These are phyloP conservation scores for Fomitiporia mediterranea DNA, from an alignment of 1,284 basidiomycete species.

Conservation along the genomic window DNA sequence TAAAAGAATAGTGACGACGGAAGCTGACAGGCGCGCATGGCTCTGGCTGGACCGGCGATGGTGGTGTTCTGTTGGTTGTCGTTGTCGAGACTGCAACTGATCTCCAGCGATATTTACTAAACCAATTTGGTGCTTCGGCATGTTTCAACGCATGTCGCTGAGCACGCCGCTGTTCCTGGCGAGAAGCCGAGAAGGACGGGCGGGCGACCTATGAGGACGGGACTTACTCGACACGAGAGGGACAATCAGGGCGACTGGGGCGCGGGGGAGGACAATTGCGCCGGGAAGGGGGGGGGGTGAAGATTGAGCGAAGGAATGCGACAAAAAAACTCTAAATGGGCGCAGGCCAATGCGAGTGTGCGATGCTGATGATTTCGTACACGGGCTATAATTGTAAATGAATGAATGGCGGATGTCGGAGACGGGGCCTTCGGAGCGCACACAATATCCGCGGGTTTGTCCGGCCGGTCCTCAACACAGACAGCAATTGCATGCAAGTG, in stretches of 20 bases:
- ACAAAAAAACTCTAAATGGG: not conserved
- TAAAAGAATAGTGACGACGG: not conserved
- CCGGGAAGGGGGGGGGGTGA: not conserved
- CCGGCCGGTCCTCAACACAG: not conserved
- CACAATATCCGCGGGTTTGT: not conserved
- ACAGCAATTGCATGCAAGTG: no score
- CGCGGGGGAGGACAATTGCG: not conserved
- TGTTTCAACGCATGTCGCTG: not conserved
- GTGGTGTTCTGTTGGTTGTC: conserved; percentile 2
- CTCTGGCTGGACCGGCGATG: not conserved
- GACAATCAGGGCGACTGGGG: not conserved
- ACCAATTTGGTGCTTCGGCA: not conserved
- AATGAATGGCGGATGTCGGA: no score
- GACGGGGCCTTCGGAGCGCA: not conserved
- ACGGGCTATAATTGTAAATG: not conserved
- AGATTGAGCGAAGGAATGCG: not conserved
- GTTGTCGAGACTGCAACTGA: not conserved
- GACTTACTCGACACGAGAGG: not conserved
- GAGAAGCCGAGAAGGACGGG: not conserved
- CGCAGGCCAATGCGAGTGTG: not conserved
- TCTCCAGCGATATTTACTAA: not conserved
- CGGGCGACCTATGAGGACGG: not conserved
- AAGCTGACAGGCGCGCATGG: not conserved
- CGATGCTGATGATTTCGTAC: not conserved
- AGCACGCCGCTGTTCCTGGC: not conserved